Conservation (phyloP, 306 rosid species). For the Senna tora region DNA sequence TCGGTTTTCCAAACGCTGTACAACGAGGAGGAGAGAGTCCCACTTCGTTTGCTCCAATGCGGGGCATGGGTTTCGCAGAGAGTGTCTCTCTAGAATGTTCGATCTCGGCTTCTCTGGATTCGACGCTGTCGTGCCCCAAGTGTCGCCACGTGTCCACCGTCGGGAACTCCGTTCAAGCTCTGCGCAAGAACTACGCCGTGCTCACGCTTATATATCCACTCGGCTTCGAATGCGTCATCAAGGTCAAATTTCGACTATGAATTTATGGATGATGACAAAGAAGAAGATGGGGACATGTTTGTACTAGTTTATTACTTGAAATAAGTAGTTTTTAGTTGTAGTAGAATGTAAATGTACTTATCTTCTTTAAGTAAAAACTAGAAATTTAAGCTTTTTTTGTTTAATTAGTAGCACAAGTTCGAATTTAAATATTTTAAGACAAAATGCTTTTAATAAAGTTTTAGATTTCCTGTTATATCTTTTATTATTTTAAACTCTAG, state of each 20-base stretch:
- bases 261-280: slow-evolving; percentile 65
- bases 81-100: slow-evolving; percentile 86
- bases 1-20: slow-evolving; percentile 94
- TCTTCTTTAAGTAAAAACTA: too few relatives aligned
- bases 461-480: too few relatives aligned
- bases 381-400: too few relatives aligned
- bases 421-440: too few relatives aligned
- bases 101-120: slow-evolving; percentile 63
- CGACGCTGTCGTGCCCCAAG: slow-evolving; percentile 78
- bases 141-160: slow-evolving; percentile 91
- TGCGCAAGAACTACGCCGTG: slow-evolving; percentile 86
- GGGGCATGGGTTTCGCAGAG: slow-evolving; percentile 96
- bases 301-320: too few relatives aligned
- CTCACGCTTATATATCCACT: slow-evolving; percentile 76
- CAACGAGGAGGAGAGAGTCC: slow-evolving; percentile 97
- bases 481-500: too few relatives aligned
- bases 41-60: slow-evolving; percentile 94
- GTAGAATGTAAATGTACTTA: too few relatives aligned
- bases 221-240: slow-evolving; percentile 32
- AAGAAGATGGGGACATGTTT: slow-evolving; percentile 40
- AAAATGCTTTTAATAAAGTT: too few relatives aligned
- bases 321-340: too few relatives aligned
- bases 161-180: slow-evolving; percentile 86
- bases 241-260: slow-evolving; percentile 58
- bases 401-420: too few relatives aligned